Percentiles rank a stretch among this genome's conserved stretches.
phyloP scores from a whole-genome alignment of 73 alveolate species.

The Paramecium tetraurelia region DNA sequence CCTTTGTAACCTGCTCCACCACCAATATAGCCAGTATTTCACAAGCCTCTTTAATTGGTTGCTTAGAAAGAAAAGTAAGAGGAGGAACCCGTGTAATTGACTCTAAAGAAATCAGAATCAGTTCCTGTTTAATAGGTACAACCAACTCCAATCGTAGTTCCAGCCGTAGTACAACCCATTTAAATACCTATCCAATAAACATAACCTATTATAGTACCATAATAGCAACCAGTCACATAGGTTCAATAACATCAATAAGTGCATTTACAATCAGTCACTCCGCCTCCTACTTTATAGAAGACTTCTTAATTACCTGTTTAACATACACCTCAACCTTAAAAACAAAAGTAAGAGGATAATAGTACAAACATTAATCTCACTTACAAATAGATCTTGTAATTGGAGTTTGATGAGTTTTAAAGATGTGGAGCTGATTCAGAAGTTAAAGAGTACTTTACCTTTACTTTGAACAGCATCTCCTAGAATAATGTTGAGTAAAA shows the following conservation, averaged over 20 bases:
- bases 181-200: background rate
- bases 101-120: background rate
- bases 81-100: background rate
- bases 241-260: background rate
- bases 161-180: background rate
- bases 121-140: background rate
- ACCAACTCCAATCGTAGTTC: background rate
- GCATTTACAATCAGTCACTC: constrained; percentile 33
- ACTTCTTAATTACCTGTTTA: background rate
- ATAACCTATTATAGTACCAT: background rate
- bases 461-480: constrained; percentile 23
- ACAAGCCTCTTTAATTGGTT: background rate
- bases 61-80: background rate
- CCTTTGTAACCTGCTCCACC: background rate
- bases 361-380: background rate
- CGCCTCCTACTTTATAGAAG: constrained; percentile 7
- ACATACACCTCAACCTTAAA: constrained; percentile 30
- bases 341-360: background rate
- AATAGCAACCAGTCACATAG: background rate
- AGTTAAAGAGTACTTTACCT: background rate
- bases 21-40: background rate
- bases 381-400: background rate
- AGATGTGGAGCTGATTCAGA: background rate
- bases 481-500: background rate
- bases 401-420: background rate